These are phyloP conservation scores for Mesembryanthemum crystallinum DNA, from an alignment of 148 eudicot species.

Conservation along the genomic window DNA sequence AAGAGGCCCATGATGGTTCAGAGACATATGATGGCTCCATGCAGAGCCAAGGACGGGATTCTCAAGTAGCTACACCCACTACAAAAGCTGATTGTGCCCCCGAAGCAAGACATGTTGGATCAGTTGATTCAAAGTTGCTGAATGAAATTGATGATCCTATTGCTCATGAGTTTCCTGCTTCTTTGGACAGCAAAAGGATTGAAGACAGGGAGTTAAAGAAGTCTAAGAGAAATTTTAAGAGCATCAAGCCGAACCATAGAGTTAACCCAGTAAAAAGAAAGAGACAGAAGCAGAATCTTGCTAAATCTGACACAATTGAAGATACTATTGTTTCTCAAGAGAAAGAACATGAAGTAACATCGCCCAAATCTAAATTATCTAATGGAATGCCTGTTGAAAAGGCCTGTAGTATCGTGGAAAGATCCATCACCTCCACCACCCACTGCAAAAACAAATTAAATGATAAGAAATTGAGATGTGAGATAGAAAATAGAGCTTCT, in stretches of 20 bases:
- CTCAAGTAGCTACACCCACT: constrained; percentile 4
- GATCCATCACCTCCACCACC: constrained; percentile 2
- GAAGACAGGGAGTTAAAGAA: constrained; percentile 6
- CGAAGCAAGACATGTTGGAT: not conserved
- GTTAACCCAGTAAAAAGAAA: constrained; percentile 1
- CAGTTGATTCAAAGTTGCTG: constrained; percentile 8
- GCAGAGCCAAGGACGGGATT: constrained; percentile 15
- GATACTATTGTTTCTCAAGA: constrained; percentile 12
- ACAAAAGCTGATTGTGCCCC: constrained; percentile 15
- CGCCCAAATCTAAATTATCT: constrained; percentile 13
- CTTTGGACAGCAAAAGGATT: not conserved
- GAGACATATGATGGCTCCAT: not conserved
- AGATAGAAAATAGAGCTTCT: constrained; percentile 25
- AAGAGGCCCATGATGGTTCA: constrained; percentile 20
- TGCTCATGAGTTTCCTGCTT: constrained; percentile 18
- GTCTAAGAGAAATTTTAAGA: constrained; percentile 1
- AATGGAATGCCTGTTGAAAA: not conserved
- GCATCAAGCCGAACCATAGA: constrained; percentile 1
- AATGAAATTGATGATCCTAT: constrained; percentile 19
- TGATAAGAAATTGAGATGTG: constrained; percentile 17
- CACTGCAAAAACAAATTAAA: constrained; percentile 10
- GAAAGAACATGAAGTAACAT: constrained; percentile 11
- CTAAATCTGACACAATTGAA: not conserved
- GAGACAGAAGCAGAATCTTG: constrained; percentile 17
- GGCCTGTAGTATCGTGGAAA: not conserved